Evolutionary conservation across 352 stramenopile genomes (phyloP).

Genomic region (Globisporangium uncinulatum): DNA sequence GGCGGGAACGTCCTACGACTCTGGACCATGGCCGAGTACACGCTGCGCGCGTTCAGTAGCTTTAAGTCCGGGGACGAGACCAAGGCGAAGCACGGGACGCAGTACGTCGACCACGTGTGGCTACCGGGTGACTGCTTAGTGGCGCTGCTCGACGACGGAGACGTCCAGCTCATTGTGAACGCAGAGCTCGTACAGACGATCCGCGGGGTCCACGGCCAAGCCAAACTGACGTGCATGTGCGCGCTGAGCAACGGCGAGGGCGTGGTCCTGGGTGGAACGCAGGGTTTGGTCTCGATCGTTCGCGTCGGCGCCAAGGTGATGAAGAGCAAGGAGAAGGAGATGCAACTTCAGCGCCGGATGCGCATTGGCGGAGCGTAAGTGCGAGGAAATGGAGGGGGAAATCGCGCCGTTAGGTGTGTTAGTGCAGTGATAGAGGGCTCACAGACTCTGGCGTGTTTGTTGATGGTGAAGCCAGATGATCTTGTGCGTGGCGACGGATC

Average conservation of each 20-base stretch:
- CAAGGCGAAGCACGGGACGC: conserved; percentile 34
- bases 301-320: conserved; percentile 51
- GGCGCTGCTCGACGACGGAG: conserved; percentile 60
- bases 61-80: conserved; percentile 76
- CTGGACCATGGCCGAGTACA: conserved; percentile 73
- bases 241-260: conserved; percentile 41
- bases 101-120: conserved; percentile 70
- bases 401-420: not conserved
- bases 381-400: not conserved
- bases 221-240: conserved; percentile 30
- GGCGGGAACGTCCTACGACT: conserved; percentile 63
- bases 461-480: conserved; percentile 34
- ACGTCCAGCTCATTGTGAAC: conserved; percentile 73
- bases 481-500: conserved; percentile 36
- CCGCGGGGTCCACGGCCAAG: conserved; percentile 45
- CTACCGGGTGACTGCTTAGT: conserved; percentile 60
- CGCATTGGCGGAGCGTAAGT: conserved; percentile 40
- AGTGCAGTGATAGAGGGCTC: not conserved
- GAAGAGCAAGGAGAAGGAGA: conserved; percentile 51
- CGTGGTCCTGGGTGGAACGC: conserved; percentile 49
- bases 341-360: conserved; percentile 64
- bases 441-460: not conserved
- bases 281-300: conserved; percentile 57
- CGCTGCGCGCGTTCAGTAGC: conserved; percentile 56
- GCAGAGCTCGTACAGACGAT: conserved; percentile 68